Percentiles rank a stretch among this genome's conserved stretches.
These are phyloP conservation scores for Saprolegnia diclina DNA, from an alignment of 352 stramenopile genomes.

Conservation along the genomic window DNA sequence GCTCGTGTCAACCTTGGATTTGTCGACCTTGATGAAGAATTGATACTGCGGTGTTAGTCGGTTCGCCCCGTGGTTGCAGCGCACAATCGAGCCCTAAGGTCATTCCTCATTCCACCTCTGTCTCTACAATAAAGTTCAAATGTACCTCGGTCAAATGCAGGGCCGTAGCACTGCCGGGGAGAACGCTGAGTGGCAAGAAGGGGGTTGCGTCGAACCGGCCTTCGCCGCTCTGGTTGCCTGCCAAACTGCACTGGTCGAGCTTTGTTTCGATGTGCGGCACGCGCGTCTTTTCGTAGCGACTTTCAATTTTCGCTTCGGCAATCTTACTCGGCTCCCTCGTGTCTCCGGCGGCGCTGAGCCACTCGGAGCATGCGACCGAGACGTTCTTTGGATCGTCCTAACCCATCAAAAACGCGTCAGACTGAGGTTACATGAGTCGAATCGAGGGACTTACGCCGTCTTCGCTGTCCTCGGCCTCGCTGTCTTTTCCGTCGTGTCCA, in stretches of 20 bases:
- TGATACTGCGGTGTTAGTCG: conserved; percentile 57
- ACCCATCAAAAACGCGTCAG: too few species aligned
- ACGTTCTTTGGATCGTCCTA: conserved; percentile 26
- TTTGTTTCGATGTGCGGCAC: conserved; percentile 5
- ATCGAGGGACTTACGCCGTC: conserved; percentile 16
- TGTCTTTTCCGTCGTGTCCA: conserved; percentile 36
- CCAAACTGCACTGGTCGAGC: not conserved
- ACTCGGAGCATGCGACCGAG: conserved; percentile 26
- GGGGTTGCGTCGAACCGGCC: not conserved
- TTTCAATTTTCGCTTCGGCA: not conserved
- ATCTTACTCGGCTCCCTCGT: not conserved
- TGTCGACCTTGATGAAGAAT: conserved; percentile 44
- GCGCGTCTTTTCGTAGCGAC: not conserved
- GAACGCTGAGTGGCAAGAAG: conserved; percentile 14
- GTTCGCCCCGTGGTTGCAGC: conserved; percentile 38
- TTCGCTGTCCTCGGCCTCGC: conserved; percentile 28
- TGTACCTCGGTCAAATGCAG: not conserved
- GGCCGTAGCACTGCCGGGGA: not conserved
- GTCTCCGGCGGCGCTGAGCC: conserved; percentile 21
- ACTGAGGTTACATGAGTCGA: too few species aligned
- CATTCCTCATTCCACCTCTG: not conserved
- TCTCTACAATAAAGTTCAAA: not conserved
- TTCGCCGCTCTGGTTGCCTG: not conserved
- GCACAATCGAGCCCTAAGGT: conserved; percentile 21
- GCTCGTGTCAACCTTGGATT: not conserved